phyloP scores from a whole-genome alignment of 2,329 filamentous ascomycete genomes.

The Alternaria hordeiaustralica region DNA sequence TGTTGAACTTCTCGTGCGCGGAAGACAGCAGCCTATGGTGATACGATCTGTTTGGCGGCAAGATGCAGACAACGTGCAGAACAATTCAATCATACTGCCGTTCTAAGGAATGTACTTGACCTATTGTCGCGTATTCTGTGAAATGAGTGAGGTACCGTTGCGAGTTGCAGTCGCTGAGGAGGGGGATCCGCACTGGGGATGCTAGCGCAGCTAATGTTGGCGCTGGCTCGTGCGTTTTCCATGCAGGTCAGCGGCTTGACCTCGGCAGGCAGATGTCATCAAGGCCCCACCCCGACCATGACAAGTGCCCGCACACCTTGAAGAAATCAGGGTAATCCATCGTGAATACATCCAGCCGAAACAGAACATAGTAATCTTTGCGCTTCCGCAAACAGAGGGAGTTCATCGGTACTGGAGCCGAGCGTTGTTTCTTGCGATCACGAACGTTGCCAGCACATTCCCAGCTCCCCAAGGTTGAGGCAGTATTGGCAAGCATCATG shows the following conservation, averaged over 20 bases:
- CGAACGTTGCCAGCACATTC: background rate
- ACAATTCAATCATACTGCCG: background rate
- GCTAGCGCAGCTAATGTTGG: conserved; percentile 15
- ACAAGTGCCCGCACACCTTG: conserved; percentile 1
- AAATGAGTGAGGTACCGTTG: background rate
- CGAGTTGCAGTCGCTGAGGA: conserved; percentile 9
- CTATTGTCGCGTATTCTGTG: background rate
- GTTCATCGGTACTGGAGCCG: background rate
- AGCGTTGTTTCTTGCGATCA: background rate
- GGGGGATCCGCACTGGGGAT: conserved; percentile 11
- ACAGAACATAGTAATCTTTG: background rate
- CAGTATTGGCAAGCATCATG: background rate
- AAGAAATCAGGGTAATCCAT: background rate
- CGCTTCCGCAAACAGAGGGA: background rate
- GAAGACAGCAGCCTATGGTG: background rate
- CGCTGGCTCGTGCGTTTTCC: conserved; percentile 8
- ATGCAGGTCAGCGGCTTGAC: conserved; percentile 21
- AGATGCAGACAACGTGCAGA: background rate
- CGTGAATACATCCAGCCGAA: background rate
- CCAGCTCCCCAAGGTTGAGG: background rate
- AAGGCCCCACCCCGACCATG: conserved; percentile 5
- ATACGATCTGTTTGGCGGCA: background rate
- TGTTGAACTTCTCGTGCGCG: background rate
- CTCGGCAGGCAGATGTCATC: conserved; percentile 18
- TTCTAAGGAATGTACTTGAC: background rate